Percentiles rank a stretch among this genome's conserved stretches.
These are phyloP conservation scores for Trypanosomatidae sp. DNA, from an alignment of 208 protist genomes.

Conservation along the genomic window DNA sequence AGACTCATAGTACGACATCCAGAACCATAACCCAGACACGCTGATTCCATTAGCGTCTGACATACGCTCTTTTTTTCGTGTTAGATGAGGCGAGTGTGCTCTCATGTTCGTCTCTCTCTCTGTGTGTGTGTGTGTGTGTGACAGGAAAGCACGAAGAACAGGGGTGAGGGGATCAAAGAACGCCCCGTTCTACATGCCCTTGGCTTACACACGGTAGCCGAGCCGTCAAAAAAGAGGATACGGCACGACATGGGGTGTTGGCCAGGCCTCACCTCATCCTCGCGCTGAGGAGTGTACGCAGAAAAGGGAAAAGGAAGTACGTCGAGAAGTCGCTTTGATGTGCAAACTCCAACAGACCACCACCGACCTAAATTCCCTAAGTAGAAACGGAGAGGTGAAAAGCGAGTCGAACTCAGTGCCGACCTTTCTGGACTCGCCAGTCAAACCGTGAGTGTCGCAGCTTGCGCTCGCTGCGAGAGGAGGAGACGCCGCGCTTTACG, in stretches of 20 bases:
- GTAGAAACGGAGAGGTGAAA: neutral
- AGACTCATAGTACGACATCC: neutral
- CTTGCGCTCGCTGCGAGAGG: slow-evolving; percentile 61
- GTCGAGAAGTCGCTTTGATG: neutral
- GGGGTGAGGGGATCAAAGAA: neutral
- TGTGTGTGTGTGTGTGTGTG: neutral
- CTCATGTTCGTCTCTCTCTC: neutral
- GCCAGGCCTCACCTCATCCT: neutral
- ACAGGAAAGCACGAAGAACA: neutral
- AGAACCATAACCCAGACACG: neutral
- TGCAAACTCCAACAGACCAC: neutral
- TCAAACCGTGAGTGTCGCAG: slow-evolving; percentile 79
- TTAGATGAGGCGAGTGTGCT: neutral
- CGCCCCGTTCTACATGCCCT: neutral
- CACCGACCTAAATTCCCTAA: neutral
- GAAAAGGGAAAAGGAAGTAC: neutral
- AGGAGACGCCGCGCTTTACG: slow-evolving; percentile 70
- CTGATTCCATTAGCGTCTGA: neutral
- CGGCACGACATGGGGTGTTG: neutral
- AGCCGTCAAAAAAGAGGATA: neutral
- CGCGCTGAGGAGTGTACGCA: neutral
- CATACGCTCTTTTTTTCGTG: neutral
- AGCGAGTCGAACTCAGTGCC: slow-evolving; percentile 15
- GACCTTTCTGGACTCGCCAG: slow-evolving; percentile 60
- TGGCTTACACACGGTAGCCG: neutral